Conservation (phyloP, 1,284 basidiomycete genomes). For the Microbotryum intermedium region DNA sequence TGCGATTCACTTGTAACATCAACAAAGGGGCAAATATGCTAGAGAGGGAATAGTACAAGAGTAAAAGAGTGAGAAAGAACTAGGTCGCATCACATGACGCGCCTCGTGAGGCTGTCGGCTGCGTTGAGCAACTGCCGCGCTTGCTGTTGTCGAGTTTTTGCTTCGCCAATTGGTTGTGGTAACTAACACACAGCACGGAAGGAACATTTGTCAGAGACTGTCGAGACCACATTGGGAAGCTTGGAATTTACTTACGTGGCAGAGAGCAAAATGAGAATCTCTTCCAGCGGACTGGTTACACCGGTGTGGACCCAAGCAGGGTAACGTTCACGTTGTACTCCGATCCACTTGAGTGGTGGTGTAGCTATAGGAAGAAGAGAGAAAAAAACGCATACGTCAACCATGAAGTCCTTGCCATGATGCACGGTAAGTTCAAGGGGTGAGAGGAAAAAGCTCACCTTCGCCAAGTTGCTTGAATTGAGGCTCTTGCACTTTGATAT, state of each 20-base stretch:
- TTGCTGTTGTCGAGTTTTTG: too few species aligned
- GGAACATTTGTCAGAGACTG: too few species aligned
- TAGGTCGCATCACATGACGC: too few species aligned
- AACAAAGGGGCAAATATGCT: too few species aligned
- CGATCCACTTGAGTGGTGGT: slow-evolving; percentile 30
- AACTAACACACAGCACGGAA: too few species aligned
- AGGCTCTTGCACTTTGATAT: slow-evolving; percentile 20
- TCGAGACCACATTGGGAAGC: too few species aligned
- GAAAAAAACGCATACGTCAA: background rate
- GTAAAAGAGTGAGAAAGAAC: too few species aligned
- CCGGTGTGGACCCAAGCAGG: slow-evolving; percentile 25
- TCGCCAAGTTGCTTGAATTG: slow-evolving; percentile 26
- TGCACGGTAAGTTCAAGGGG: background rate
- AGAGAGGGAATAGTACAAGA: too few species aligned
- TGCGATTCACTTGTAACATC: too few species aligned
- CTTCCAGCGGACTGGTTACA: slow-evolving; percentile 19
- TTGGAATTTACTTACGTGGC: background rate
- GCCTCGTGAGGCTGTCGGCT: too few species aligned
- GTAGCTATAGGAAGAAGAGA: slow-evolving; percentile 12
- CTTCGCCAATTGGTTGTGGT: too few species aligned
- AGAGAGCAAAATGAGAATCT: slow-evolving; percentile 16
- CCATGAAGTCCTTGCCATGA: background rate
- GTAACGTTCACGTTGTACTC: slow-evolving; percentile 19
- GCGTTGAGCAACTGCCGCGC: too few species aligned
- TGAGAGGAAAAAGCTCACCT: slow-evolving; percentile 3